Base-by-base conservation (phyloP, 2,329 filamentous ascomycete genomes). In the Aspergillus arachidicola region DNA sequence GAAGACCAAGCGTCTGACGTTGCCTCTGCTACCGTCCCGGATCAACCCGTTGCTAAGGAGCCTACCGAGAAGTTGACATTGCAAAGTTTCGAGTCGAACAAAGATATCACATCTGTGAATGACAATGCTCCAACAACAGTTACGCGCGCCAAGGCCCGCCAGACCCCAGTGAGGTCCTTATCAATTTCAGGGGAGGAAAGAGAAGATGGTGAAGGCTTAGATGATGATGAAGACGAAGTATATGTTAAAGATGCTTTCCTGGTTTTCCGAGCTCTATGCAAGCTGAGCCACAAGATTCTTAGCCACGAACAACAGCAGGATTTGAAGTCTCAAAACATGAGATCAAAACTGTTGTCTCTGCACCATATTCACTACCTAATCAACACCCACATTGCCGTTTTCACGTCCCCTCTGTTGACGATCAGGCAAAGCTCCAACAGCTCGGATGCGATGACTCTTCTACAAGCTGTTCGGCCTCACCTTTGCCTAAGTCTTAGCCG, bases 191-290 rank as follows among this genome's bases (percentile, higher is more conserved):
- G 78, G 57, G 78, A 81, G 34, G 74, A 72, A 41, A 63, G 63
- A 34, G 77, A 81, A 50, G 78, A 81, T 56, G 65, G 70, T 26
- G 77, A 82, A 59, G 70, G 72, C 6, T 71, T 76, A 5, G 86
- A 89, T 63, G 86, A 88, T 59, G 87, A 89, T 63, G 93, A 97
- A 75, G 95, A 99, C 73, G 95, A 99, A 75, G 92, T 98, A 23
- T 98, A 96, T 75, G 93, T 98, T 71, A 92, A 95, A 70, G 95
- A 99, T 80, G 94, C 95, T 11, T 99, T 98, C 78, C 86, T 99
- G 26, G 93, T 99, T 53, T 98, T 99, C 81, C 88, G 95, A 36
- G 97, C 95, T 3, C 95, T 99, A 81, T 99, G 96, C 84, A 97
- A 97, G 79, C 83, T 99, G 53, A 97, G 94, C 63, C 97, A 94